Conservation (phyloP, 495 filamentous ascomycete genomes). For the Lasiosphaeris hirsuta region DNA sequence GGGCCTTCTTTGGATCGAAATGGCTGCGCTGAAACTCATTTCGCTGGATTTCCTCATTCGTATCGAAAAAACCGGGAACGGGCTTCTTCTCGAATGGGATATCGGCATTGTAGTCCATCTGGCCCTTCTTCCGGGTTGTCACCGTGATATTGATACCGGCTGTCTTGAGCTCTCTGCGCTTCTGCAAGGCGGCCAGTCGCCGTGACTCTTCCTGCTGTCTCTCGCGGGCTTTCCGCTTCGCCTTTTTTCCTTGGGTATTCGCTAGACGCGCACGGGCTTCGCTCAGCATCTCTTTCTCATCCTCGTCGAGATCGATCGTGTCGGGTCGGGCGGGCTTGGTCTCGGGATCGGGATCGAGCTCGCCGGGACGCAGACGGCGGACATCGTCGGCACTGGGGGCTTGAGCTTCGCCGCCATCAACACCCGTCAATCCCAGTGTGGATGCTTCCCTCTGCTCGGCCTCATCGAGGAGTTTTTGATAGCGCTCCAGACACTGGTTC, state of each 20-base stretch:
- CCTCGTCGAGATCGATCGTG: slow-evolving; percentile 96
- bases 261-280: slow-evolving; percentile 94
- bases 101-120: slow-evolving; percentile 99
- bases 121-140: slow-evolving; percentile 82
- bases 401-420: slow-evolving; percentile 78
- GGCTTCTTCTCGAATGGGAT: slow-evolving; percentile 95
- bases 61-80: slow-evolving; percentile 91
- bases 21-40: slow-evolving; percentile 86
- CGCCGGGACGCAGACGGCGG: slow-evolving; percentile 80
- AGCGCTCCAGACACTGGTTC: slow-evolving; percentile 93
- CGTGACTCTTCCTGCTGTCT: slow-evolving; percentile 93
- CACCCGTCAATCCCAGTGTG: slow-evolving; percentile 81
- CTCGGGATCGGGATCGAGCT: slow-evolving; percentile 94
- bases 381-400: slow-evolving; percentile 95
- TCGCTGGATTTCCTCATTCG: slow-evolving; percentile 67
- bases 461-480: slow-evolving; percentile 94
- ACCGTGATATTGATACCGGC: slow-evolving; percentile 98
- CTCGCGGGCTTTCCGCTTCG: slow-evolving; percentile 95
- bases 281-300: slow-evolving; percentile 99
- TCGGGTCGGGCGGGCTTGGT: slow-evolving; percentile 95
- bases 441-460: slow-evolving; percentile 83
- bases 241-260: slow-evolving; percentile 98
- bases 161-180: slow-evolving; percentile 93
- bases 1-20: slow-evolving; percentile 92
- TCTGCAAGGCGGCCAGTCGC: slow-evolving; percentile 84